Evolutionary conservation across 2,329 filamentous ascomycete genomes (phyloP).

Genomic region (Mollisiaceae sp.): DNA sequence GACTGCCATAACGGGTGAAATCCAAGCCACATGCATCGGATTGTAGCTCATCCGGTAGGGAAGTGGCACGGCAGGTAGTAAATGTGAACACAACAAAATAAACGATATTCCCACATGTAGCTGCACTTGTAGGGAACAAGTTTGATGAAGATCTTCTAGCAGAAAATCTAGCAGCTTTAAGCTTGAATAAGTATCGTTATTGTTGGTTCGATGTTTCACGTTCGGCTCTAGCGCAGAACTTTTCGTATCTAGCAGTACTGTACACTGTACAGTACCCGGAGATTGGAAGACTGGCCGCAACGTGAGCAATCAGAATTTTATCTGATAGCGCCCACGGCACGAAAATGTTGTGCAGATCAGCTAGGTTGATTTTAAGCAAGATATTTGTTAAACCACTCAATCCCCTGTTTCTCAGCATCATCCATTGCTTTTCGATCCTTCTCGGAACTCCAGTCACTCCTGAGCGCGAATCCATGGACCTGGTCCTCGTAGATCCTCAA

Average conservation of each 20-base stretch:
- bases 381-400: constrained; percentile 48
- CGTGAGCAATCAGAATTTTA: too few relatives aligned
- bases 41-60: background rate
- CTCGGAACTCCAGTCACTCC: constrained; percentile 49
- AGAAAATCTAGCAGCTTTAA: background rate
- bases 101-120: background rate
- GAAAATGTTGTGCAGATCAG: background rate
- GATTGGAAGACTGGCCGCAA: too few relatives aligned
- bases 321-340: background rate
- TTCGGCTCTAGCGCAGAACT: background rate
- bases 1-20: background rate
- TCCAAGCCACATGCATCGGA: background rate
- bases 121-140: background rate
- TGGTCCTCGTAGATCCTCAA: constrained; percentile 50
- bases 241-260: too few relatives aligned
- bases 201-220: background rate
- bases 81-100: background rate
- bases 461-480: constrained; percentile 50
- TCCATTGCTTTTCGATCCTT: constrained; percentile 54
- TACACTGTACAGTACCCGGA: too few relatives aligned
- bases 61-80: background rate
- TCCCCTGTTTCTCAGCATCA: constrained; percentile 48
- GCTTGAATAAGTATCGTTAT: background rate
- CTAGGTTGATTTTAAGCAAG: constrained; percentile 30
- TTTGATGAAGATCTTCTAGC: background rate